phyloP scores from a whole-genome alignment of 768 basidiomycete genomes.

The Rhodotorula taiwanensis region DNA sequence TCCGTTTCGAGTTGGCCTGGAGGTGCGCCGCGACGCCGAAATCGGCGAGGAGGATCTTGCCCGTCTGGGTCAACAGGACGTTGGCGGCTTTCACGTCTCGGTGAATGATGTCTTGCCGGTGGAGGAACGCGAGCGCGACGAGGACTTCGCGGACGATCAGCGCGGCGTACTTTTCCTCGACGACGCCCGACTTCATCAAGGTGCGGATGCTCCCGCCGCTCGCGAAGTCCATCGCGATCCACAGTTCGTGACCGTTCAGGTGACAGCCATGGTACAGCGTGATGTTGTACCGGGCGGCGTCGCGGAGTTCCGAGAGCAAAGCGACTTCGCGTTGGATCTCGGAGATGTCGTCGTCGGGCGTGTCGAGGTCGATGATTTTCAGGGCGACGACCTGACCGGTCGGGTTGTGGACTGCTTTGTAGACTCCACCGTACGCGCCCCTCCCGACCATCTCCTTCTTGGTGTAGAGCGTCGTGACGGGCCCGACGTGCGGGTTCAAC shows the following conservation, averaged over 20 bases:
- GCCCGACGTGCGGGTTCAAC: neutral
- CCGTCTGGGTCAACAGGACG: conserved; percentile 75
- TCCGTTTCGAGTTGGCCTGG: conserved; percentile 74
- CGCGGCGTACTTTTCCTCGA: conserved; percentile 85
- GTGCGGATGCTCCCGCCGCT: conserved; percentile 89
- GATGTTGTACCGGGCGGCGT: conserved; percentile 74
- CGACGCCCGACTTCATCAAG: conserved; percentile 76
- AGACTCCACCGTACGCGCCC: conserved; percentile 92
- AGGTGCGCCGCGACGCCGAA: conserved; percentile 96
- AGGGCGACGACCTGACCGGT: conserved; percentile 86
- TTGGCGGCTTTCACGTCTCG: conserved; percentile 98
- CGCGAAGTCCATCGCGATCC: conserved; percentile 98
- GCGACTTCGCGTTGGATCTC: conserved; percentile 96
- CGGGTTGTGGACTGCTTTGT: conserved; percentile 72
- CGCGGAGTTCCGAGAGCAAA: conserved; percentile 74
- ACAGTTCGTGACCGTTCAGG: conserved; percentile 88
- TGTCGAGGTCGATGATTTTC: conserved; percentile 98
- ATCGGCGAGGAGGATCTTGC: conserved; percentile 92
- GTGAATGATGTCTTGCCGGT: conserved; percentile 90
- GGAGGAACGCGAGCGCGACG: conserved; percentile 76
- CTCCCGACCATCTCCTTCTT: conserved; percentile 50
- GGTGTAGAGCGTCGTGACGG: conserved; percentile 17
- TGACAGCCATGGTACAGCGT: conserved; percentile 96
- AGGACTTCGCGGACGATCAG: conserved; percentile 86
- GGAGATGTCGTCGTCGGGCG: conserved; percentile 87